Evolutionary conservation across 1,139 yeast genomes (phyloP), one percentile per base, ranked within the genome.

Genomic region (Kodamaea sp.): DNA sequence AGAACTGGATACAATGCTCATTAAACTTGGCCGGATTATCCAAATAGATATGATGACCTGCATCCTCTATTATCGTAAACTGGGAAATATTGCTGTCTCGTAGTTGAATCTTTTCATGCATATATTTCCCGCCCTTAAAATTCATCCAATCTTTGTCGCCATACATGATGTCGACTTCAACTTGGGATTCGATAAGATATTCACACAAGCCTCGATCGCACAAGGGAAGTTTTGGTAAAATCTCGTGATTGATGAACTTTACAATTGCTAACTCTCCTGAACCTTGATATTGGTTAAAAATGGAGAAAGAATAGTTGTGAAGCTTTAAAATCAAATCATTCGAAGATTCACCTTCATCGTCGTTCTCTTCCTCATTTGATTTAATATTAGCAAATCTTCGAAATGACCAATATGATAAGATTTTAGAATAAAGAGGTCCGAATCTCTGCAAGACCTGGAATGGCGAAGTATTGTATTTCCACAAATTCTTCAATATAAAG

Each of bases 81-180:
- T 47, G 43, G 5, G 62, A 43, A 11, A 56, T 38, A 4, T 49
- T 40, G 7, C 52, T 49, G 7, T 54, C 57, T 28, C 48, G 36
- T 6, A 45, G 42, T 8, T 44, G 32, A 4, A 70, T 48, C 33
- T 58, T 53, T 6, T 64, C 57, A 38, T 49, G 54, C 23, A 70
- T 61, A 42, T 62, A 60, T 39, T 59, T 50, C 1, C 76, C 76
- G 2, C 76, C 76, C 23, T 60, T 60, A 6, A 45, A 36, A 40
- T 70, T 70, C 75, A 70, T 70, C 75, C 75, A 70, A 43, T 70
- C 74, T 32, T 61, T 62, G 8, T 66, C 73, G 1, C 74, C 76
- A 41, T 70, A 70, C 30, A 68, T 36, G 72, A 75, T 67, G 5
- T 62, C 41, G 1, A 61, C 55, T 32, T 54, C 53, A 8, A 67